Percentiles rank a stretch among this genome's conserved stretches.
phyloP scores from a whole-genome alignment of 1,284 basidiomycete genomes.

The Apiotrichum siamense region DNA sequence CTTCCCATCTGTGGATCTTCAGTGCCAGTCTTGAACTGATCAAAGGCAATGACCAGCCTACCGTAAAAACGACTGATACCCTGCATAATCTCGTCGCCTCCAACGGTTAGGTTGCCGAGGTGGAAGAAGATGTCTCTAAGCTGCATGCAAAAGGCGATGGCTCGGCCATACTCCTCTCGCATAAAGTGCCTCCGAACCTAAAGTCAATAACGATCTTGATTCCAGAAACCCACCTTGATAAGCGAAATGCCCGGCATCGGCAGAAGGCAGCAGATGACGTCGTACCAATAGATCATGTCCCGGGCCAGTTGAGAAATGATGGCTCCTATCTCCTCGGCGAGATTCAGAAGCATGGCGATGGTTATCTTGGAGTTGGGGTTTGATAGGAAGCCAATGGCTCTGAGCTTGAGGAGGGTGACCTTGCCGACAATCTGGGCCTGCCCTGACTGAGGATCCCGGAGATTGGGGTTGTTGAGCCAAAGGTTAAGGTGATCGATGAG shows the following conservation, averaged over 20 bases:
- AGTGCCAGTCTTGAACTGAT: not conserved
- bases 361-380: not conserved
- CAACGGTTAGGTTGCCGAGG: not conserved
- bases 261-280: slow-evolving; percentile 3
- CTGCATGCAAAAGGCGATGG: not conserved
- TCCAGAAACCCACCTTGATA: slow-evolving; percentile 2
- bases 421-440: slow-evolving; percentile 5
- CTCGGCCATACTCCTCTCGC: not conserved
- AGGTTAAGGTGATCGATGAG: slow-evolving; percentile 3
- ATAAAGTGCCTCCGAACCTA: not conserved
- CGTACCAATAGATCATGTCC: slow-evolving; percentile 7
- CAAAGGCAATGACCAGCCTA: not conserved
- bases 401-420: slow-evolving; percentile 4
- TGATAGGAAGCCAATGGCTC: slow-evolving; percentile 1
- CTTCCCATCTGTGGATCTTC: not conserved
- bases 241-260: slow-evolving; percentile 5
- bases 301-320: slow-evolving; percentile 1
- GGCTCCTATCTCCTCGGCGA: slow-evolving; percentile 8
- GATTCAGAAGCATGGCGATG: not conserved
- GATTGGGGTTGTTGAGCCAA: slow-evolving; percentile 3
- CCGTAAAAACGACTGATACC: slow-evolving; percentile 6
- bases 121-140: not conserved
- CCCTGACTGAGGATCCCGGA: not conserved
- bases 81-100: not conserved
- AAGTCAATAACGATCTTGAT: not conserved